Evolutionary conservation across 1,139 yeast genomes (phyloP), one percentile per base, ranked within the genome.

Genomic region (Yamadazyma pseudoaaseri): DNA sequence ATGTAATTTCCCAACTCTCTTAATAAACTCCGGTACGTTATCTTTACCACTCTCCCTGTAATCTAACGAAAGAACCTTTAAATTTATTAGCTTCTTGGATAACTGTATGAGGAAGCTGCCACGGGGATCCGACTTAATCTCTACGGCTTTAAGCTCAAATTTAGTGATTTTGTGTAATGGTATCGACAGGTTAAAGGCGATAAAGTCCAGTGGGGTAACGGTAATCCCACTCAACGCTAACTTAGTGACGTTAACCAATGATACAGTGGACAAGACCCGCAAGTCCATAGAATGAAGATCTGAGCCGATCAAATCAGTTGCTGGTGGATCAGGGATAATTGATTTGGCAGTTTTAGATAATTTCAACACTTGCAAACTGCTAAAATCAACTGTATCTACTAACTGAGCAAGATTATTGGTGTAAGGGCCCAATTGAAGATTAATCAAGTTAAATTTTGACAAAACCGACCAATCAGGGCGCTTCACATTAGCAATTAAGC

Each of bases 31-130:
- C 0, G 72, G 70, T 1, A 70, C 64, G 2, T 66, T 55, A 45
- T 76, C 81, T 7, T 55, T 50, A 12, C 51, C 33, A 2, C 69
- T 57, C 41, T 76, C 78, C 30, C 76, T 58, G 36, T 63, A 60
- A 44, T 76, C 79, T 2, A 77, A 44, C 15, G 58, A 54, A 20
- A 77, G 45, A 20, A 51, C 49, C 20, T 45, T 49, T 26, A 73
- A 40, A 9, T 41, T 49, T 1, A 20, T 35, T 24, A 72, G 46
- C 17, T 51, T 37, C 0, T 54, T 54, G 0, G 56, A 56, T 4
- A 70, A 39, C 7, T 39, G 31, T 1, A 36, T 30, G n/a, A 73
- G 46, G 33, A 60, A 17, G 47, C 47, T 31, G 47, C 46, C 27
- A 51, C 31, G n/a, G 20, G 27, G 18, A 15, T 12, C 17, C 11